A percentile compares a stretch with the other conserved stretches of the same genome.
phyloP scores from a whole-genome alignment of 2,329 filamentous ascomycete genomes.

The Massarina eburnea region DNA sequence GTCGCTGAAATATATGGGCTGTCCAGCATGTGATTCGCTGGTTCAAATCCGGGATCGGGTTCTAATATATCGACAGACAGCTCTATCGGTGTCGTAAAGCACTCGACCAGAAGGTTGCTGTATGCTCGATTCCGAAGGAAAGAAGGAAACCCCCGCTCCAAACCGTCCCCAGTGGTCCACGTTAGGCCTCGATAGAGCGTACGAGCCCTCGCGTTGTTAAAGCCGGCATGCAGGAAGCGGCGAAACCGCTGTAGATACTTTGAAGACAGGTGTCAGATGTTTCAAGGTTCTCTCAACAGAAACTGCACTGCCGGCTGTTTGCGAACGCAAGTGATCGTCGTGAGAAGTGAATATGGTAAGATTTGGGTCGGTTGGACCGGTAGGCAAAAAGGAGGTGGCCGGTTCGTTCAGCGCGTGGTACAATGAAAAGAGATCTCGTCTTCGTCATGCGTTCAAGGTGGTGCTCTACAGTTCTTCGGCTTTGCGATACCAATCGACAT shows the following conservation, averaged over 20 bases:
- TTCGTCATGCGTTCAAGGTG: neutral
- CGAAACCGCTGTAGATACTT: too few species aligned
- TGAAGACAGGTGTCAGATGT: too few species aligned
- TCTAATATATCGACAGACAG: neutral
- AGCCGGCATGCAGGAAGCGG: too few species aligned
- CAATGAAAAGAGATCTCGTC: neutral
- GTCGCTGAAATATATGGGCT: constrained; percentile 2
- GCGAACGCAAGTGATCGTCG: neutral
- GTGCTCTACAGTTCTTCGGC: constrained; percentile 11
- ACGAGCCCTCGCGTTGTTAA: too few species aligned
- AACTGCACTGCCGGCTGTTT: neutral
- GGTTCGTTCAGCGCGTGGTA: neutral
- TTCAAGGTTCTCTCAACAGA: too few species aligned
- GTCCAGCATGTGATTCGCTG: constrained; percentile 12
- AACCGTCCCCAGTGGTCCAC: neutral
- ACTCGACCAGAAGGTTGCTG: constrained; percentile 5
- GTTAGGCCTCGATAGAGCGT: neutral
- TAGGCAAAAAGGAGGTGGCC: neutral
- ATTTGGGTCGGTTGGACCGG: neutral
- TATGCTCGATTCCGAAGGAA: neutral
- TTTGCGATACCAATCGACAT: constrained; percentile 32
- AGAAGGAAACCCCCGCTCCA: neutral
- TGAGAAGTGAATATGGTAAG: neutral
- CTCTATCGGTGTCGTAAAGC: constrained; percentile 1
- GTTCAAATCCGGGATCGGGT: constrained; percentile 7